These are phyloP conservation scores for Penicillium sp. DNA, from an alignment of 2,329 filamentous ascomycete species.

Conservation along the genomic window DNA sequence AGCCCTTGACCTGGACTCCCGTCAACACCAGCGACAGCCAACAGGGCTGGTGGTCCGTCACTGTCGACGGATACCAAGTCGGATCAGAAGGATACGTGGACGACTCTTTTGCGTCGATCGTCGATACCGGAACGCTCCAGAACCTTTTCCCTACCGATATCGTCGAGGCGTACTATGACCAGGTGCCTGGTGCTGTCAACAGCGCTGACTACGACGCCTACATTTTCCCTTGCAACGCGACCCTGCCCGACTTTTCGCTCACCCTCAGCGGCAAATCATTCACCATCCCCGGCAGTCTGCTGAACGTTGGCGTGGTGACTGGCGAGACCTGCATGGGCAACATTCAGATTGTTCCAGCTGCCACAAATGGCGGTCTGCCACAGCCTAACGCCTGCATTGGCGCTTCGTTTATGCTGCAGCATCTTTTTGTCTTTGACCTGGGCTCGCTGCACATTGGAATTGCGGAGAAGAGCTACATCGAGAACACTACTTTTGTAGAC, in stretches of 20 bases:
- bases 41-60: constrained; percentile 67
- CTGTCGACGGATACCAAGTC: constrained; percentile 55
- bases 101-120: constrained; percentile 48
- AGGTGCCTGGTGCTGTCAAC: constrained; percentile 49
- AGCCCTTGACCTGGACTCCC: constrained; percentile 43
- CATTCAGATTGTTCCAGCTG: constrained; percentile 7
- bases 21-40: constrained; percentile 49
- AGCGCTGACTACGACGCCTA: constrained; percentile 46
- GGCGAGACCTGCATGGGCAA: constrained; percentile 9
- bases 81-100: constrained; percentile 34
- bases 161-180: constrained; percentile 57
- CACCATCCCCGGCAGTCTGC: constrained; percentile 30
- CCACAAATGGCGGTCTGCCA: not conserved
- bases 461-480: constrained; percentile 7
- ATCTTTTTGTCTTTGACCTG: constrained; percentile 7
- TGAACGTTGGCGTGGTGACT: not conserved
- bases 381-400: constrained; percentile 10
- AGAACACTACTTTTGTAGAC: constrained; percentile 6
- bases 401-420: constrained; percentile 9
- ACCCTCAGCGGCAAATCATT: constrained; percentile 49
- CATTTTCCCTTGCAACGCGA: constrained; percentile 54
- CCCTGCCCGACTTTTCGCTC: constrained; percentile 53
- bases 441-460: constrained; percentile 4
- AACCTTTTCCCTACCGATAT: constrained; percentile 57
- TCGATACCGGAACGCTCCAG: constrained; percentile 67